Evolutionary conservation across 768 basidiomycete species (phyloP), one percentile per base, ranked within the genome.

Genomic region (Serendipita indica): DNA sequence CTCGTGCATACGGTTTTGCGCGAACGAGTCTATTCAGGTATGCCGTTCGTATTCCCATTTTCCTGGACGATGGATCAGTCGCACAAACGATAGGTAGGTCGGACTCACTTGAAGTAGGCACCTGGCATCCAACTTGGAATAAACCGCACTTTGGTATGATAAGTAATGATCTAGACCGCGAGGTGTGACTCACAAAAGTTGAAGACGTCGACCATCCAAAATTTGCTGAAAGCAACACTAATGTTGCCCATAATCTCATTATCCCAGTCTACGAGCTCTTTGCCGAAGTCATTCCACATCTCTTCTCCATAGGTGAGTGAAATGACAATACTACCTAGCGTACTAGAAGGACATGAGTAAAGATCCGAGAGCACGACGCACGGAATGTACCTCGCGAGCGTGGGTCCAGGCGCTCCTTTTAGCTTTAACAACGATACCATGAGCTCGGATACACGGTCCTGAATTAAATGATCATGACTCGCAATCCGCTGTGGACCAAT

Each of bases 51-150:
- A 25, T n/a, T 54, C 49, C 49, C 20, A 54, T 54, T 16, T 30
- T 20, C 49, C 49, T 54, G 41, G n/a, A 43, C 27, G 18, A n/a
- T n/a, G n/a, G n/a, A n/a, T n/a, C n/a, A n/a, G n/a, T n/a, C n/a
- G n/a, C n/a, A n/a, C n/a, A n/a, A 43, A n/a, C 49, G 49, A 28
- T 22, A 18, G 32, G 25, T 7, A 46, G 43, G 22, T 7, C 10
- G 10, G 22, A 12, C 49, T 28, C 12, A 54, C 49, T 54, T 54
- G 49, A 54, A 54, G 7, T 54, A 20, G 22, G 49, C 10, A 4
- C 49, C 49, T 10, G 49, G 49, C 16, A 33, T 22, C 49, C 49
- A 54, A 54, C 49, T 54, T 54, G 49, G 49, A 10, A 54, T 30
- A 33, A 54, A 54, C 10, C 49, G 10, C 3, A 54, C 49, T 54